These are phyloP conservation scores for Xylaria grammica DNA, from an alignment of 495 filamentous ascomycete species.

Conservation along the genomic window DNA sequence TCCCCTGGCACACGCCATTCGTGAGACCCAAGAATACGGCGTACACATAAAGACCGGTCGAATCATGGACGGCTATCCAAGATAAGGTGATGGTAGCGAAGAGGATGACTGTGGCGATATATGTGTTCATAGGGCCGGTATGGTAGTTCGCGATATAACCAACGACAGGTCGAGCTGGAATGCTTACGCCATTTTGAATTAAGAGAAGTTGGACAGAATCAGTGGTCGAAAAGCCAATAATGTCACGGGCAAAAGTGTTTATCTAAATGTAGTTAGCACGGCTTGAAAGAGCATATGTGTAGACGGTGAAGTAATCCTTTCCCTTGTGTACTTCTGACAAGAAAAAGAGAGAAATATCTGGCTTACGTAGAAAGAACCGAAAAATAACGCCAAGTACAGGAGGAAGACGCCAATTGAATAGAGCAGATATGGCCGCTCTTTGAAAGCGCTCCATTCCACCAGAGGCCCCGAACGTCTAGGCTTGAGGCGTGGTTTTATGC, in stretches of 20 bases:
- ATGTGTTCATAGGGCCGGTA: slow-evolving; percentile 48
- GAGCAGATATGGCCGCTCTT: slow-evolving; percentile 45
- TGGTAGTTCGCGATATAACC: slow-evolving; percentile 47
- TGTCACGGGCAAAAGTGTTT: slow-evolving; percentile 45
- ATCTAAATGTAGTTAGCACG: slow-evolving; percentile 17
- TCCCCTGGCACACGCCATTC: slow-evolving; percentile 45
- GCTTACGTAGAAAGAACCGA: slow-evolving; percentile 54
- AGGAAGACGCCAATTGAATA: slow-evolving; percentile 46
- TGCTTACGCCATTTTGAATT: slow-evolving; percentile 47
- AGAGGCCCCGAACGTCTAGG: slow-evolving; percentile 40
- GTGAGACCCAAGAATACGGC: slow-evolving; percentile 47
- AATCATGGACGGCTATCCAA: slow-evolving; percentile 45
- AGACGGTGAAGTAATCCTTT: not conserved
- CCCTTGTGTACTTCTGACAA: slow-evolving; percentile 4
- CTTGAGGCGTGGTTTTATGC: slow-evolving; percentile 39
- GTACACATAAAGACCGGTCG: slow-evolving; percentile 48
- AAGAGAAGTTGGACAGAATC: slow-evolving; percentile 48
- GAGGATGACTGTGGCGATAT: slow-evolving; percentile 34
- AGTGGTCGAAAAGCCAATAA: slow-evolving; percentile 45
- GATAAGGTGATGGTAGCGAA: slow-evolving; percentile 42
- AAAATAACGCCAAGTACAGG: slow-evolving; percentile 51
- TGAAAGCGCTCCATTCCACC: slow-evolving; percentile 50
- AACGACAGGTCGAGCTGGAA: slow-evolving; percentile 42
- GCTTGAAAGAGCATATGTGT: not conserved
- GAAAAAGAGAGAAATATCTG: not conserved